Conservation (phyloP, 139 green algal species). For the Parachlorella kessleri region DNA sequence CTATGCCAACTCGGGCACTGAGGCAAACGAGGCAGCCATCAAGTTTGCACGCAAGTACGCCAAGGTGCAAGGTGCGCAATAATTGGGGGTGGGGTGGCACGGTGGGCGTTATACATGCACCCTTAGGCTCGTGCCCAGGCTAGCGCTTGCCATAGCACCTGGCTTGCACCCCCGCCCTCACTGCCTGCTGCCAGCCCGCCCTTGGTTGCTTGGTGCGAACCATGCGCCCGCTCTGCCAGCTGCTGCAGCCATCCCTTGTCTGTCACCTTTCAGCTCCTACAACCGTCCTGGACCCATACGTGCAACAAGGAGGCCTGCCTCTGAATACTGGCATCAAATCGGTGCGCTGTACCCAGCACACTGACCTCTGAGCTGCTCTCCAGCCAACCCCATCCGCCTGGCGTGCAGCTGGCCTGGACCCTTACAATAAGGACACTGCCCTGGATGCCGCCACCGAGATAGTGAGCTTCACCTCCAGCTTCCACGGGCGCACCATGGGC, state of each 20-base stretch:
- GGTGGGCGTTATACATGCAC: too few relatives aligned
- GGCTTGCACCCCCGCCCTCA: too few relatives aligned
- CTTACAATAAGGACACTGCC: slow-evolving; percentile 61
- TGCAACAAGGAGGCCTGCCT: too few relatives aligned
- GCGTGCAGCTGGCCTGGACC: slow-evolving; percentile 67
- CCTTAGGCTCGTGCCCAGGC: too few relatives aligned
- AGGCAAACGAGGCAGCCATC: slow-evolving; percentile 98
- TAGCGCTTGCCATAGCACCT: too few relatives aligned
- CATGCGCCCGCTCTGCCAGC: too few relatives aligned
- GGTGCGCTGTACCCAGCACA: too few relatives aligned
- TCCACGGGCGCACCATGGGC: slow-evolving; percentile 98
- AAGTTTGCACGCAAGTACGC: slow-evolving; percentile 98
- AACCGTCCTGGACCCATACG: too few relatives aligned
- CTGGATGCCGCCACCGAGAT: slow-evolving; percentile 77
- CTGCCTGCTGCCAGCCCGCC: too few relatives aligned
- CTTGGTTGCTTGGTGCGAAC: too few relatives aligned
- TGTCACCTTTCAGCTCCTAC: background rate
- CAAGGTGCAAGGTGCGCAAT: slow-evolving; percentile 61
- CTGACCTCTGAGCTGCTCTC: background rate
- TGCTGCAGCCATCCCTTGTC: background rate
- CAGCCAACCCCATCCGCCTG: background rate
- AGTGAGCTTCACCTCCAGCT: slow-evolving; percentile 92
- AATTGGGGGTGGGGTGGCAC: too few relatives aligned
- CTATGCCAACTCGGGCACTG: slow-evolving; percentile 97
- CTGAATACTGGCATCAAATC: too few relatives aligned